Evolutionary conservation across 2,329 filamentous ascomycete genomes (phyloP).

Genomic region (Beauveria varroae): DNA sequence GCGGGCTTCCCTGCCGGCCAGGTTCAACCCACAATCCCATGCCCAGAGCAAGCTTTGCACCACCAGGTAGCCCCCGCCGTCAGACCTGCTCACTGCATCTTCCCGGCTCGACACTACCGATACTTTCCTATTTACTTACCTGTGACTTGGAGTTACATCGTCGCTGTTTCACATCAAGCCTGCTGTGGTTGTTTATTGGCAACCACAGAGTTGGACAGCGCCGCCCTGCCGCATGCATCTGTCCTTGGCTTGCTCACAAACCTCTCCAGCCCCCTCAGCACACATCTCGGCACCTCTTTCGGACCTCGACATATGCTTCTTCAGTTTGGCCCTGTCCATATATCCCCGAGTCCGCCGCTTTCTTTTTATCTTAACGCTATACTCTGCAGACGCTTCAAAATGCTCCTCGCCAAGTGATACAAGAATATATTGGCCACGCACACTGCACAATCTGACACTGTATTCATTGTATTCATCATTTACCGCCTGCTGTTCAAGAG

Average conservation of each 20-base stretch:
- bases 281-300: background rate
- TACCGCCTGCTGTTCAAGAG: background rate
- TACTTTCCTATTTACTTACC: background rate
- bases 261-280: background rate
- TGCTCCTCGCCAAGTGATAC: conserved; percentile 7
- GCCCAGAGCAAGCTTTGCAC: background rate
- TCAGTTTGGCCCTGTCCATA: background rate
- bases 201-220: conserved; percentile 6
- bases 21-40: background rate
- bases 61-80: background rate
- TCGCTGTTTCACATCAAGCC: conserved; percentile 9
- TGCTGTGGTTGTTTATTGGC: conserved; percentile 5
- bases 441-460: background rate
- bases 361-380: background rate
- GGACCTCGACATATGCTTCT: background rate
- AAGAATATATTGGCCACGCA: conserved; percentile 1
- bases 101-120: background rate
- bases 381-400: background rate
- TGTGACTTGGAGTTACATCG: conserved; percentile 1
- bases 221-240: conserved; percentile 7
- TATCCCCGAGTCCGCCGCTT: background rate
- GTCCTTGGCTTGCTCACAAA: conserved; percentile 1
- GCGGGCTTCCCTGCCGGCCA: background rate
- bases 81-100: conserved; percentile 4
- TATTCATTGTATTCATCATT: background rate